Evolutionary conservation across 2,329 filamentous ascomycete species (phyloP).

Genomic region (Lachnellula willkommii): DNA sequence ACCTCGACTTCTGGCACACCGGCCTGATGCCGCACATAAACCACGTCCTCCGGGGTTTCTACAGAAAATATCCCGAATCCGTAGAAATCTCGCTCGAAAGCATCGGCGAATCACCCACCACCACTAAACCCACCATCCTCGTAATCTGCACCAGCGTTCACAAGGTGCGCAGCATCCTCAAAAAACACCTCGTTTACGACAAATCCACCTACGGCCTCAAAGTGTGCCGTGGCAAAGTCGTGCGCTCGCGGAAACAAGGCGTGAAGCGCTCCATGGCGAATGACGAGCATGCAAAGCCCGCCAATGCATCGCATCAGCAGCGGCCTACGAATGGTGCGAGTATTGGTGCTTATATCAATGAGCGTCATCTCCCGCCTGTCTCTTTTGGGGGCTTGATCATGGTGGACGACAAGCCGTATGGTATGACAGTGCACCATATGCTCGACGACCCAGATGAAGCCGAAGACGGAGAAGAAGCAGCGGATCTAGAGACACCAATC

Average conservation of each 20-base stretch:
- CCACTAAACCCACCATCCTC: conserved; percentile 66
- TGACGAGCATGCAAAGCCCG: conserved; percentile 39
- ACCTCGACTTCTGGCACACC: conserved; percentile 67
- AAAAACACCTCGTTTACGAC: conserved; percentile 66
- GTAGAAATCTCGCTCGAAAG: conserved; percentile 73
- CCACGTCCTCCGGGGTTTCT: conserved; percentile 62
- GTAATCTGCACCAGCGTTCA: conserved; percentile 71
- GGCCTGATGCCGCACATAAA: conserved; percentile 69
- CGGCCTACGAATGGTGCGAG: conserved; percentile 80
- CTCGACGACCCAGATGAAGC: conserved; percentile 62
- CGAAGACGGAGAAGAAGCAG: conserved; percentile 37
- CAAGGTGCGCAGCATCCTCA: conserved; percentile 67
- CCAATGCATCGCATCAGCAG: conserved; percentile 73
- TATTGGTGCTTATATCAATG: conserved; percentile 83
- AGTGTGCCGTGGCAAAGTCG: conserved; percentile 64
- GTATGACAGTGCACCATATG: conserved; percentile 97
- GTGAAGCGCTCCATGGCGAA: conserved; percentile 38
- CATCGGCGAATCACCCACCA: conserved; percentile 62
- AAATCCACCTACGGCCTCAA: conserved; percentile 59
- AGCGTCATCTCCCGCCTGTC: conserved; percentile 82
- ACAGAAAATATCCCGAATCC: conserved; percentile 68
- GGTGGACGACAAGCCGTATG: conserved; percentile 78
- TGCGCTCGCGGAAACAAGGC: conserved; percentile 51
- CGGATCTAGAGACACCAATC: conserved; percentile 23
- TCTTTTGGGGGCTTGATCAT: conserved; percentile 85